Evolutionary conservation across 208 protist genomes (phyloP), one percentile per base, ranked within the genome.

Genomic region (Phytomonas sp.): DNA sequence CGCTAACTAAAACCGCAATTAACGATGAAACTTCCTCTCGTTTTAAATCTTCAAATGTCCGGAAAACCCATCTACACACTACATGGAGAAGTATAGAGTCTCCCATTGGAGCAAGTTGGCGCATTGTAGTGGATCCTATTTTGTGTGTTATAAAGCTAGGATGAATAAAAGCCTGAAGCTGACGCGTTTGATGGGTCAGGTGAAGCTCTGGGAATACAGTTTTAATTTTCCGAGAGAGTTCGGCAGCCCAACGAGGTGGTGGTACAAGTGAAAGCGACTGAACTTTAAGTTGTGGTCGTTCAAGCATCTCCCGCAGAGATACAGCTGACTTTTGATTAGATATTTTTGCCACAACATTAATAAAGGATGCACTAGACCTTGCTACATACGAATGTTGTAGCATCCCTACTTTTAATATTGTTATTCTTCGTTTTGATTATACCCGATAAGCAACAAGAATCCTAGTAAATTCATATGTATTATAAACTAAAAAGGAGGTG

Each of bases 131-230:
- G 9, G 51, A 64, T 29, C 61, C 74, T 28, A 78, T 87, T 26
- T 81, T 81, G 30, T 75, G 67, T 34, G 84, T 83, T 32, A 80
- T 92, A 63, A 94, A 96, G 66, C 77, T 91, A 60, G 91, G 85
- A 75, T 96, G 91, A 59, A 94, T 86, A 78, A 96, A 94, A 0
- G 84, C 66, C 56, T 88, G 87, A 62, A 94, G 68, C 67, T 83
- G 93, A 6, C 79, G 77, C 60, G 80, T 68, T 51, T 82, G 78
- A 67, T 92, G 86, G 20, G 43, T 15, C 43, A 78, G 74, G 11
- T 32, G 51, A 26, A 93, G 56, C 11, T 90, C 83, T 32, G 91
- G 87, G 62, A 96, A 94, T 11, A 61, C 62, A n/a, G 77, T 76
- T 43, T 78, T 60, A 34, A 96, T 72, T 37, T 81, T 78, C 29